Evolutionary conservation across 2,329 filamentous ascomycete species (phyloP).

Genomic region (Plenodomus lindquistii): DNA sequence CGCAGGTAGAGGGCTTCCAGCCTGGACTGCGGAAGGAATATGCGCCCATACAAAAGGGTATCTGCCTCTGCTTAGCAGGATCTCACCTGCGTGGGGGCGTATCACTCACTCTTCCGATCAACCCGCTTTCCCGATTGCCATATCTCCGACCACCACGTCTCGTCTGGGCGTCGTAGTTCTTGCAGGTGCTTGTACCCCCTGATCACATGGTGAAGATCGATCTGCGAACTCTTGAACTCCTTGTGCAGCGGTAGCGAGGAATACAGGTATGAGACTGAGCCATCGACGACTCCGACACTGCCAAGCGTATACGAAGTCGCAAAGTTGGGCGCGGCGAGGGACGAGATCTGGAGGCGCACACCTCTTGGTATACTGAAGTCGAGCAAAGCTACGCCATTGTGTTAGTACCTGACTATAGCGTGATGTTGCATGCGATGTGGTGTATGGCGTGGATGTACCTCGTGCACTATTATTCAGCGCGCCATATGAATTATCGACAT

Average conservation of each 20-base stretch:
- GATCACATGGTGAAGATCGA: slow-evolving; percentile 77
- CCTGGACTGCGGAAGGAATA: slow-evolving; percentile 82
- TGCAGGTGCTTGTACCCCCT: slow-evolving; percentile 80
- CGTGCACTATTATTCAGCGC: slow-evolving; percentile 81
- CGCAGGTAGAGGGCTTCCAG: slow-evolving; percentile 85
- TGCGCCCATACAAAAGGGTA: slow-evolving; percentile 72
- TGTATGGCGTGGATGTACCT: slow-evolving; percentile 56
- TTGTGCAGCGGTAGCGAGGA: slow-evolving; percentile 77
- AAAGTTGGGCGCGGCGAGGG: slow-evolving; percentile 89
- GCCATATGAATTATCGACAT: slow-evolving; percentile 88
- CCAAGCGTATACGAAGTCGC: slow-evolving; percentile 92
- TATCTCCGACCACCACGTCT: slow-evolving; percentile 57
- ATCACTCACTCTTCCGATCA: slow-evolving; percentile 51
- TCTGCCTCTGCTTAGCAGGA: slow-evolving; percentile 45
- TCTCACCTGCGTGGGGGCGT: slow-evolving; percentile 4
- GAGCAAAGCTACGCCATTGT: slow-evolving; percentile 66
- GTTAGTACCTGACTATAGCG: slow-evolving; percentile 10
- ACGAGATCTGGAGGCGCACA: slow-evolving; percentile 83
- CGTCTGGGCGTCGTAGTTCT: slow-evolving; percentile 61
- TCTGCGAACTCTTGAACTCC: slow-evolving; percentile 69
- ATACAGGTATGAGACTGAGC: slow-evolving; percentile 96
- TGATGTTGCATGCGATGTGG: slow-evolving; percentile 4
- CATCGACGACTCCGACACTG: slow-evolving; percentile 88
- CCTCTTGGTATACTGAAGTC: slow-evolving; percentile 87
- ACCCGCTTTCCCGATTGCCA: slow-evolving; percentile 57